Conservation (phyloP, 805 yeast genomes). For the Saccharomycopsis fermentans region DNA sequence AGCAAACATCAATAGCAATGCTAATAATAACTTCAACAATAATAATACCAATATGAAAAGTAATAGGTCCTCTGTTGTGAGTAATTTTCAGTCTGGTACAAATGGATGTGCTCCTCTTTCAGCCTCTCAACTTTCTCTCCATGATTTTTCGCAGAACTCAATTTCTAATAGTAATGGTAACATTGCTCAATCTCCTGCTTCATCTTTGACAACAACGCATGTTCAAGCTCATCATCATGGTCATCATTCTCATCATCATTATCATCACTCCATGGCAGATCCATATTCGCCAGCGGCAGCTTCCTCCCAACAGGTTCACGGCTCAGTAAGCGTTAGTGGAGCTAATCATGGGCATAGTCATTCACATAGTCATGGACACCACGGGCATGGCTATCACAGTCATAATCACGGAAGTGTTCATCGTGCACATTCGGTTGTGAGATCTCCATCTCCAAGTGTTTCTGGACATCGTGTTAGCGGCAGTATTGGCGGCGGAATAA, state of each 20-base stretch:
- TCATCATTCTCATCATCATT: slow-evolving; percentile 18
- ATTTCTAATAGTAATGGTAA: not conserved
- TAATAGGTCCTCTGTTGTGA: slow-evolving; percentile 6
- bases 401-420: not conserved
- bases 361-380: not conserved
- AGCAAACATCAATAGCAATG: not conserved
- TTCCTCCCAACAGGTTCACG: not conserved
- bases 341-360: not conserved
- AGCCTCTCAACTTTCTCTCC: slow-evolving; percentile 1
- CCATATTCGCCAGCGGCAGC: not conserved
- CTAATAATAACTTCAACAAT: not conserved
- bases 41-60: slow-evolving; percentile 1
- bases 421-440: not conserved
- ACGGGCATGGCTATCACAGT: not conserved
- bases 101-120: not conserved
- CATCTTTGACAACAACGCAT: slow-evolving; percentile 5
- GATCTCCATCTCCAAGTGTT: not conserved
- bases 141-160: slow-evolving; percentile 1
- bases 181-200: not conserved
- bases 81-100: not conserved
- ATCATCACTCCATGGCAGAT: not conserved
- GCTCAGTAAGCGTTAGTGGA: not conserved
- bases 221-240: slow-evolving; percentile 16
- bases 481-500: not conserved
- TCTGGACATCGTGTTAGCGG: not conserved